Conservation (phyloP, 2,329 filamentous ascomycete genomes). For the Ceratocystis destructans region DNA sequence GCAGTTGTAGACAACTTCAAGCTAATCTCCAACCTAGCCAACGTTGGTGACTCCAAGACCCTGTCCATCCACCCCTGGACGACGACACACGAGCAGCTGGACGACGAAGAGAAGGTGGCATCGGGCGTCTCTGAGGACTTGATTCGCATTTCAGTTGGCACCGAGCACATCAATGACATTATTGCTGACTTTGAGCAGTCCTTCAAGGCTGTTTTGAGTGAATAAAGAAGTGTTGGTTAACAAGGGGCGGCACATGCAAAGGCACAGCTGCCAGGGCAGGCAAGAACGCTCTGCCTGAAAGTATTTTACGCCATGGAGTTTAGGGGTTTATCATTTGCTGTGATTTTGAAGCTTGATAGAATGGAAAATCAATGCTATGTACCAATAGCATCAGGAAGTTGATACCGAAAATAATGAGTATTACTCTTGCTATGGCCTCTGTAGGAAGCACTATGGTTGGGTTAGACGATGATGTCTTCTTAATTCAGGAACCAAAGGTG, state of each 20-base stretch:
- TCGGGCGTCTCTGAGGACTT: conserved; percentile 70
- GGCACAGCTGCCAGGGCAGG: no score
- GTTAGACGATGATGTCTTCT: no score
- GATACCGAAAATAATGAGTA: no score
- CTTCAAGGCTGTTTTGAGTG: conserved; percentile 44
- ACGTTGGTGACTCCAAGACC: conserved; percentile 92
- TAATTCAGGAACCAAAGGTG: no score
- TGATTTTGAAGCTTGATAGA: neutral
- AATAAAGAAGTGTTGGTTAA: neutral
- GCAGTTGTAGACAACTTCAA: conserved; percentile 90
- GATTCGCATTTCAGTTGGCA: conserved; percentile 90
- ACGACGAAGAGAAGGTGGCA: conserved; percentile 61
- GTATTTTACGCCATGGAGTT: neutral
- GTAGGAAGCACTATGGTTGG: no score
- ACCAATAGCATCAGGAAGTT: no score
- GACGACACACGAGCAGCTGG: conserved; percentile 87
- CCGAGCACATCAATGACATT: conserved; percentile 94
- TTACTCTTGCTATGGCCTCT: no score
- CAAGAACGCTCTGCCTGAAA: no score
- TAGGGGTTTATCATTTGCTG: neutral
- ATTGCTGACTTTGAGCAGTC: conserved; percentile 91
- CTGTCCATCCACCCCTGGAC: conserved; percentile 91
- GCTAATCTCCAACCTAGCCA: conserved; percentile 88
- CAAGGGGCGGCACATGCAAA: no score
- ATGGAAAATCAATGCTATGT: neutral